These are phyloP conservation scores for Acanthamoeba sp. DNA, from an alignment of 208 protist genomes.

Conservation along the genomic window DNA sequence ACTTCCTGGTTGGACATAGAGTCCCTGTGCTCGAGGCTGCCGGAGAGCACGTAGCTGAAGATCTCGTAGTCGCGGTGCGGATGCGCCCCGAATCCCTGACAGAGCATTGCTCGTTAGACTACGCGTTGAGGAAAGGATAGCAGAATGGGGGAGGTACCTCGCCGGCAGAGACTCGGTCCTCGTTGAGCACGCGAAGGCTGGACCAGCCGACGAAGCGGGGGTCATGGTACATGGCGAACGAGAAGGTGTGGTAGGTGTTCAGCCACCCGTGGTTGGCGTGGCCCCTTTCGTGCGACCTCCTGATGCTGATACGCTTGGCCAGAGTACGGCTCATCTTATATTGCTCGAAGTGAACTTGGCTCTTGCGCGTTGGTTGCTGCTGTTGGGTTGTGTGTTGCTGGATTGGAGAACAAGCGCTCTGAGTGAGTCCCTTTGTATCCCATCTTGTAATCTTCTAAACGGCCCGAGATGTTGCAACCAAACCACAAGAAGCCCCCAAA, in stretches of 20 bases:
- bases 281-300: constrained; percentile 63
- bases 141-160: background rate
- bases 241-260: constrained; percentile 82
- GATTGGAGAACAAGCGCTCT: background rate
- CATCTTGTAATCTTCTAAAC: background rate
- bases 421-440: background rate
- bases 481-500: background rate
- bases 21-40: constrained; percentile 79
- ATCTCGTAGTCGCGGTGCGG: constrained; percentile 84
- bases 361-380: background rate
- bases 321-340: background rate
- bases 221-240: constrained; percentile 83
- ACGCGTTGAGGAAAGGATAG: too few species aligned
- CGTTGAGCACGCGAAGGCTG: constrained; percentile 83
- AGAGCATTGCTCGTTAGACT: too few species aligned
- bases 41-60: constrained; percentile 81
- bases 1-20: constrained; percentile 74
- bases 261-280: constrained; percentile 82
- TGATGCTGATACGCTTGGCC: background rate
- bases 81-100: constrained; percentile 80
- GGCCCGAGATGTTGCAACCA: background rate
- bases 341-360: background rate
- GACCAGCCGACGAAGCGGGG: constrained; percentile 46
- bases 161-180: constrained; percentile 78
- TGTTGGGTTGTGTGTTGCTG: too few species aligned